phyloP scores from a whole-genome alignment of 495 filamentous ascomycete genomes.

The Aspergillus sparsus region DNA sequence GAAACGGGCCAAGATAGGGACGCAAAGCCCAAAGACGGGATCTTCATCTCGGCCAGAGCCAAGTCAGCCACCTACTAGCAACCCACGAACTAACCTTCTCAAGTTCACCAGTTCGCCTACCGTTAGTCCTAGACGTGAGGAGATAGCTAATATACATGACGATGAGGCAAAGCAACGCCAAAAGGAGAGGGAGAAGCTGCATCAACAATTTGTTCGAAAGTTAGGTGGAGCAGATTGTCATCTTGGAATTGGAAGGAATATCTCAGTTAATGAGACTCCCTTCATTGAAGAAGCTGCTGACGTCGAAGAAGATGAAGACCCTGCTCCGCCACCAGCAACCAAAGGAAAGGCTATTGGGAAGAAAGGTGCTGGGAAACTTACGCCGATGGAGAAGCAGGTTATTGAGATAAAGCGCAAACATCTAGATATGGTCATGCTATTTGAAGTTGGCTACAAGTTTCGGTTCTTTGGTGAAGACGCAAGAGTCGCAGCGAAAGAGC shows the following conservation, averaged over 20 bases:
- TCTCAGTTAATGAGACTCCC: conserved; percentile 53
- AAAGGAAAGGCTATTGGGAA: conserved; percentile 61
- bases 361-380: conserved; percentile 73
- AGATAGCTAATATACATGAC: conserved; percentile 37
- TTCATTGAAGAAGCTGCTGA: conserved; percentile 53
- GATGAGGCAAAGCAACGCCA: conserved; percentile 46
- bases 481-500: conserved; percentile 80
- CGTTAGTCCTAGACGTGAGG: conserved; percentile 6
- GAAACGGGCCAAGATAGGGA: conserved; percentile 36
- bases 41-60: conserved; percentile 8
- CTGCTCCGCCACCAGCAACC: conserved; percentile 45
- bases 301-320: conserved; percentile 59
- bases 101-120: conserved; percentile 45
- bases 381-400: conserved; percentile 90
- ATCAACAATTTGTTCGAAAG: conserved; percentile 85
- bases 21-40: conserved; percentile 17
- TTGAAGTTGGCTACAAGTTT: conserved; percentile 98
- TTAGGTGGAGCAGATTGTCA: conserved; percentile 82
- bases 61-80: conserved; percentile 26
- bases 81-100: conserved; percentile 42
- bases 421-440: conserved; percentile 82
- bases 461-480: conserved; percentile 98
- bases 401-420: conserved; percentile 91
- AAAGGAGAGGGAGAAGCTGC: conserved; percentile 67
- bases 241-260: conserved; percentile 62